Evolutionary conservation across 345 rosid genomes (phyloP).

Genomic region (Carallia brachiata): DNA sequence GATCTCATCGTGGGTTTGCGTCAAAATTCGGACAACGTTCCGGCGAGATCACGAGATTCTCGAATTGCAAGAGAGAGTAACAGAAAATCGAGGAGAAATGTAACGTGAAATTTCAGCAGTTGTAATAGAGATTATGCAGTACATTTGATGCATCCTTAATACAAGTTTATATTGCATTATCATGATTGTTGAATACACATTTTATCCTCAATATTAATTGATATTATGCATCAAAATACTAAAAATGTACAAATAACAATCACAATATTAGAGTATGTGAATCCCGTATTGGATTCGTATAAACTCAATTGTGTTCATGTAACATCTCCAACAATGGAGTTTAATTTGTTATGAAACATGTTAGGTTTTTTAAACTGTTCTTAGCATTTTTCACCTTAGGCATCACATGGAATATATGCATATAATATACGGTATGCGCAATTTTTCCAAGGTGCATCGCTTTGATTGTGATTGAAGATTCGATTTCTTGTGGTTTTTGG

Average conservation of each 20-base stretch:
- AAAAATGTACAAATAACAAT: no score
- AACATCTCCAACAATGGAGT: no score
- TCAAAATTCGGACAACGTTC: conserved; percentile 10
- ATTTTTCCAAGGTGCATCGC: neutral
- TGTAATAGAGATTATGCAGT: no score
- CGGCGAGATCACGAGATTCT: conserved; percentile 20
- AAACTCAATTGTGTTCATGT: no score
- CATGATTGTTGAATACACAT: no score
- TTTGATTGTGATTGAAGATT: conserved; percentile 13
- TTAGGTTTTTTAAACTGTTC: conserved; percentile 1
- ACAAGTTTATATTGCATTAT: no score
- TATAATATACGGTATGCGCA: neutral
- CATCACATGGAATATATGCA: conserved; percentile 18
- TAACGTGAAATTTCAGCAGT: conserved; percentile 20
- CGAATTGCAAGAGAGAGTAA: conserved; percentile 24
- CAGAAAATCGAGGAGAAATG: conserved; percentile 18
- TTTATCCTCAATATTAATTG: no score
- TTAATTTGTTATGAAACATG: neutral
- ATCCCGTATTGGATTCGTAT: no score
- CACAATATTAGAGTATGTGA: no score
- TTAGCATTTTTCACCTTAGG: conserved; percentile 4
- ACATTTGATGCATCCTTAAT: no score
- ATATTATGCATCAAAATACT: no score
- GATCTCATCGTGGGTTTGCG: conserved; percentile 53
- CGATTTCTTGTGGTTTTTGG: conserved; percentile 15